Evolutionary conservation across 2,329 filamentous ascomycete genomes (phyloP), one percentile per base, ranked within the genome.

Genomic region (Beauveria varroae): DNA sequence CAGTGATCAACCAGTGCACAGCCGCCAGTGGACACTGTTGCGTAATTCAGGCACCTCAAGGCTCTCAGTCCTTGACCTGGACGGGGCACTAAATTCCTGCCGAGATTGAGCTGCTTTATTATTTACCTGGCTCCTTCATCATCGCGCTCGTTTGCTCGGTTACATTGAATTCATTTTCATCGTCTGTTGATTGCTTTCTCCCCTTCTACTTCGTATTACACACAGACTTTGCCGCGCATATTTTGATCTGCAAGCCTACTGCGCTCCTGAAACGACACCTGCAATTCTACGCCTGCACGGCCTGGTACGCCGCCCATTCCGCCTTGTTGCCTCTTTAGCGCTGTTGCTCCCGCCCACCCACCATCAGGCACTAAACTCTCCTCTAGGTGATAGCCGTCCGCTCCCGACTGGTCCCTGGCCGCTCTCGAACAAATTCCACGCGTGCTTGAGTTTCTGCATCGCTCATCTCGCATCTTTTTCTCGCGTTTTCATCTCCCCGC

Each of bases 201-300:
- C 30, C 12, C 5, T 40, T 22, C 10, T n/a, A 16, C 24, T 28
- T 22, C 18, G 9, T 18, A 18, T 5, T 14, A 41, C 56, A 51
- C 44, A 50, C 56, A 41, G 30, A 58, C 56, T 40, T 34, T n/a
- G 28, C 28, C 44, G 22, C 56, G 49, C 9, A 22, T 10, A 3
- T 10, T 37, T 4, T 20, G 16, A 37, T n/a, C 41, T 41, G 14
- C 47, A 50, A 12, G 18, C 18, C 12, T 30, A 52, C 26, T 18
- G 52, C 51, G 51, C 51, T 55, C 51, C 59, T 61, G 59, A 61
- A 61, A 61, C 59, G 52, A 41, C 26, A n/a, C 59, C 52, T 61
- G 51, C 44, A 61, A 61, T 56, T 61, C 56, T 16, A 55, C 59
- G 30, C 26, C 34, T 34, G 30, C 30, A 34, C 30, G 30, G 30